phyloP scores from a whole-genome alignment of 1,139 yeast species.

The Candida sanyaensis region DNA sequence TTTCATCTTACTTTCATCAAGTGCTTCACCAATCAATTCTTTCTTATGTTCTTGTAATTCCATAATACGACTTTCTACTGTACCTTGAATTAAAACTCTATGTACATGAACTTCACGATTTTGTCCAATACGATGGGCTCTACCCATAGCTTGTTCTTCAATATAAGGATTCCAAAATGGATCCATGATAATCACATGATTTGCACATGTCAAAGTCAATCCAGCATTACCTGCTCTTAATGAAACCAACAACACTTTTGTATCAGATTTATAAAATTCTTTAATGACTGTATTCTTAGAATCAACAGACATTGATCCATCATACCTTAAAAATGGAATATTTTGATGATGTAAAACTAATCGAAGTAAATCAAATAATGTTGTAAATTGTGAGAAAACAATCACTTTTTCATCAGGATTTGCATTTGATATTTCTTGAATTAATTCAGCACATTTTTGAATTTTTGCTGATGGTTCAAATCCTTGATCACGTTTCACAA shows the following conservation, averaged over 20 bases:
- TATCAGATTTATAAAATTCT: slow-evolving; percentile 57
- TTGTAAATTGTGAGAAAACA: slow-evolving; percentile 83
- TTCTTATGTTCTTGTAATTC: slow-evolving; percentile 74
- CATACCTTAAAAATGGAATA: slow-evolving; percentile 64
- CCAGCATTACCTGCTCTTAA: slow-evolving; percentile 94
- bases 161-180: slow-evolving; percentile 98
- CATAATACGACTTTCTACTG: slow-evolving; percentile 87
- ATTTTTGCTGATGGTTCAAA: slow-evolving; percentile 58
- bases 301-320: slow-evolving; percentile 76
- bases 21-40: slow-evolving; percentile 74
- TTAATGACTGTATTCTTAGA: slow-evolving; percentile 64
- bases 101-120: slow-evolving; percentile 72
- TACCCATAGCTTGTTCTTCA: slow-evolving; percentile 94
- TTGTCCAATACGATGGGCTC: slow-evolving; percentile 94
- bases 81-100: slow-evolving; percentile 60
- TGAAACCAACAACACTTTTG: slow-evolving; percentile 66
- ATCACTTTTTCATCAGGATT: slow-evolving; percentile 64
- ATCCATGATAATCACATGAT: slow-evolving; percentile 85
- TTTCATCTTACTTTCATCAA: slow-evolving; percentile 70
- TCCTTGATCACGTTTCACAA: slow-evolving; percentile 33
- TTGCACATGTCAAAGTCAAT: slow-evolving; percentile 87
- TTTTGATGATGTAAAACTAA: slow-evolving; percentile 51
- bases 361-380: slow-evolving; percentile 70
- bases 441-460: slow-evolving; percentile 46
- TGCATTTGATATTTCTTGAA: slow-evolving; percentile 41